Evolutionary conservation across 345 rosid species (phyloP), one percentile per base, ranked within the genome.

Genomic region (Limnanthes douglasii): DNA sequence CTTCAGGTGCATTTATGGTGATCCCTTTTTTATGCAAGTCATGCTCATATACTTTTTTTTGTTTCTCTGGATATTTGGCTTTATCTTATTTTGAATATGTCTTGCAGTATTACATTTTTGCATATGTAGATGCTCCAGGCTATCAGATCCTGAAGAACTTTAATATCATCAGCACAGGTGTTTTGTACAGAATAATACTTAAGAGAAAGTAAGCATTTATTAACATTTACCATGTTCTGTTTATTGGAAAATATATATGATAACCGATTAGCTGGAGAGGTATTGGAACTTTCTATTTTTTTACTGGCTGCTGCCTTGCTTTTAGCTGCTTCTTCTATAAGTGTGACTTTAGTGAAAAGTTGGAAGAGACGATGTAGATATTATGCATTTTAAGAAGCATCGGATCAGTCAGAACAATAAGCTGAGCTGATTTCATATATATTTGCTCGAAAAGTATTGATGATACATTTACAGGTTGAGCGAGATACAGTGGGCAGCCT

Each of bases 111-210:
- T 90, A 90, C 62, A 90, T 90, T 59, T 84, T 90, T 69, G 88
- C 98, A 8, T 90, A 90, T 36, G 94, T 80, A 31, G 92, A 80
- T 40, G 98, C 98, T 15, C 96, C 96, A 3, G 98, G 96, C 35
- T 84, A 90, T 53, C 98, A 84, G 66, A 90, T 90, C 64, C 64
- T 77, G 68, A 90, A 90, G 88, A 90, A 90, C 64, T 64, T 90
- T 36, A 90, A 90, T 57, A 90, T 84, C 25, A 84, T 90, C 44
- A 90, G 94, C 50, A 84, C 98, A 22, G 94, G 98, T 49, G 66
- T 90, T 53, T 64, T 90, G 47, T 84, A 90, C 62, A 72, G 78
- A 54, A 72, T 84, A 43, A 84, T 84, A 60, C 86, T 84, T 31
- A 84, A 90, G 79, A 84, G 49, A 64, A 78, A 75, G 98, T 84